Evolutionary conservation across 306 rosid genomes (phyloP).

Genomic region (Cucumis sativus): DNA sequence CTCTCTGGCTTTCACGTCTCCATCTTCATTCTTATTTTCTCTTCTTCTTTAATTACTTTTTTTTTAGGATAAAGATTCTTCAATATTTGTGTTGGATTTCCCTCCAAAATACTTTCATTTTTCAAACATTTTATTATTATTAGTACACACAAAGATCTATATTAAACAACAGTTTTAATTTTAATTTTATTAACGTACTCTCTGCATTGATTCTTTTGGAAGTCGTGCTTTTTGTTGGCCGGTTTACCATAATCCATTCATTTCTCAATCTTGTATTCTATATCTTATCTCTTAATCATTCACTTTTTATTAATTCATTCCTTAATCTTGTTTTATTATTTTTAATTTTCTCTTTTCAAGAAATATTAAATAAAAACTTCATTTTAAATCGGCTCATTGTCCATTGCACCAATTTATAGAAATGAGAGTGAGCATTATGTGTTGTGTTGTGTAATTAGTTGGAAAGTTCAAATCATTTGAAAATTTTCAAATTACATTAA

Average conservation of each 20-base stretch:
- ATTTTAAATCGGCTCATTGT: neutral
- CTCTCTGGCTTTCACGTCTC: neutral
- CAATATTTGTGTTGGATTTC: slow-evolving; percentile 4
- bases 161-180: too few relatives aligned
- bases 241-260: neutral
- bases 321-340: neutral
- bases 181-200: neutral
- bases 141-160: neutral
- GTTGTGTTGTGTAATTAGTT: neutral
- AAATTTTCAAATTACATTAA: neutral
- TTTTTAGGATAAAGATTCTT: neutral
- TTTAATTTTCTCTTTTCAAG: neutral
- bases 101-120: neutral
- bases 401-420: neutral
- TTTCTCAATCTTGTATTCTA: neutral
- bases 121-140: neutral
- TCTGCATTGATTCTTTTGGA: neutral
- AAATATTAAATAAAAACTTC: too few relatives aligned
- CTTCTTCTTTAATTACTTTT: neutral
- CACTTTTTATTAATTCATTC: neutral
- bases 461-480: neutral
- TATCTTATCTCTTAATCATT: neutral
- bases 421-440: neutral
- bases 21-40: neutral
- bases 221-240: neutral